Evolutionary conservation across 352 stramenopile genomes (phyloP).

Genomic region (Phytopythium delawarense): DNA sequence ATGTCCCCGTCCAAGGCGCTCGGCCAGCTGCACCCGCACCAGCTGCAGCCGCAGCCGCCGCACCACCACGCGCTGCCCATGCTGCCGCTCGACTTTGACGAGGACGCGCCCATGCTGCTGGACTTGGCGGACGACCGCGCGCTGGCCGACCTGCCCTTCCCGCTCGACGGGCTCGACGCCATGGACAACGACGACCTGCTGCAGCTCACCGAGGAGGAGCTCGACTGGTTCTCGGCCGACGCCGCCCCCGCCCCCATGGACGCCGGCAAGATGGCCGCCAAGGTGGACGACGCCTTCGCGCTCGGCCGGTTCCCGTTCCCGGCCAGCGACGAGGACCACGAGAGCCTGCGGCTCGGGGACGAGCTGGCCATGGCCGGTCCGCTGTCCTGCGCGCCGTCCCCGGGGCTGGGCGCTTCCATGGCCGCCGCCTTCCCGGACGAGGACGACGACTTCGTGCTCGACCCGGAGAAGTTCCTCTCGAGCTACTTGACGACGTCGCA

Average conservation of each 20-base stretch:
- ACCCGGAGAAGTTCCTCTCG: constrained; percentile 84
- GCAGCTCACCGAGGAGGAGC: constrained; percentile 75
- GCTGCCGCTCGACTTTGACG: constrained; percentile 57
- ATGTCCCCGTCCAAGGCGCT: constrained; percentile 16
- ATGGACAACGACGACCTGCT: constrained; percentile 81
- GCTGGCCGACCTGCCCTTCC: constrained; percentile 54
- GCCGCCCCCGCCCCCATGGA: neutral
- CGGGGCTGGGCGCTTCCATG: constrained; percentile 19
- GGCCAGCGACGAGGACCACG: constrained; percentile 18
- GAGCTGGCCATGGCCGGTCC: constrained; percentile 2
- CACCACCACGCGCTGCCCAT: constrained; percentile 17
- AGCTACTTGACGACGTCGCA: constrained; percentile 62
- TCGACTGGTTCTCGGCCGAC: constrained; percentile 75
- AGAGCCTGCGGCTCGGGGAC: constrained; percentile 20
- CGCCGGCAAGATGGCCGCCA: neutral
- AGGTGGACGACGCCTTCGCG: constrained; percentile 12
- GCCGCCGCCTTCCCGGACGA: constrained; percentile 40
- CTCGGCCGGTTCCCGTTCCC: constrained; percentile 23
- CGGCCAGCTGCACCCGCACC: neutral
- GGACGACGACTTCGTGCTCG: constrained; percentile 82
- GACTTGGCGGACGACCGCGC: constrained; percentile 78
- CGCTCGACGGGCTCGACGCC: constrained; percentile 50
- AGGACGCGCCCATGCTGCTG: constrained; percentile 48
- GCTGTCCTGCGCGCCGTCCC: constrained; percentile 18
- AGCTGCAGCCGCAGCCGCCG: constrained; percentile 5